These are phyloP conservation scores for Hanseniaspora uvarum DNA, from an alignment of 1,139 yeast genomes.

Conservation along the genomic window DNA sequence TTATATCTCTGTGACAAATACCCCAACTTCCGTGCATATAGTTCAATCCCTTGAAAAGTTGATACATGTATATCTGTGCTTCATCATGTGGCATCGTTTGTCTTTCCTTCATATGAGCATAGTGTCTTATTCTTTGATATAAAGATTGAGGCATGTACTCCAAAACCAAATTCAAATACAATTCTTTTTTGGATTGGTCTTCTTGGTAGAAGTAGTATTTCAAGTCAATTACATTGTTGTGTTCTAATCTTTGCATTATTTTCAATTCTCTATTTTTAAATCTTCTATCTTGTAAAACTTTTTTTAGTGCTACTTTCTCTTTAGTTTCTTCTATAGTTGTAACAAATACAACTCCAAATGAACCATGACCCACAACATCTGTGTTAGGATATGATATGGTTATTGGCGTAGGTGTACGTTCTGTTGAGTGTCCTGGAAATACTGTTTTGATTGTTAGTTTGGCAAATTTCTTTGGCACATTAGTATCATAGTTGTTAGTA, in stretches of 20 bases:
- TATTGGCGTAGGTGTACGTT: conserved; percentile 22
- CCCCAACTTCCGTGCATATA: conserved; percentile 76
- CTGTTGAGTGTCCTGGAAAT: conserved; percentile 17
- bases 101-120: conserved; percentile 47
- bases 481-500: conserved; percentile 15
- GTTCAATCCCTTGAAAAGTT: conserved; percentile 79
- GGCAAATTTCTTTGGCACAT: conserved; percentile 1
- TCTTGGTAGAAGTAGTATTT: conserved; percentile 81
- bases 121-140: conserved; percentile 81
- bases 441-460: conserved; percentile 18
- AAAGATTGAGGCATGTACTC: conserved; percentile 93
- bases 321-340: conserved; percentile 68
- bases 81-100: conserved; percentile 79
- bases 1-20: conserved; percentile 94
- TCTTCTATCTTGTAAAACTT: conserved; percentile 87
- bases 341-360: conserved; percentile 92
- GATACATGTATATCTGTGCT: conserved; percentile 82
- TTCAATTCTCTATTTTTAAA: conserved; percentile 94
- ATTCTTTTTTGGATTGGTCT: conserved; percentile 47
- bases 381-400: conserved; percentile 32
- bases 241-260: conserved; percentile 78
- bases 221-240: conserved; percentile 78
- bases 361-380: conserved; percentile 90
- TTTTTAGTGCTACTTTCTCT: conserved; percentile 79
- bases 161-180: conserved; percentile 75